Evolutionary conservation across 2,329 filamentous ascomycete species (phyloP), one percentile per base, ranked within the genome.

Genomic region (Colletotrichum phormii): DNA sequence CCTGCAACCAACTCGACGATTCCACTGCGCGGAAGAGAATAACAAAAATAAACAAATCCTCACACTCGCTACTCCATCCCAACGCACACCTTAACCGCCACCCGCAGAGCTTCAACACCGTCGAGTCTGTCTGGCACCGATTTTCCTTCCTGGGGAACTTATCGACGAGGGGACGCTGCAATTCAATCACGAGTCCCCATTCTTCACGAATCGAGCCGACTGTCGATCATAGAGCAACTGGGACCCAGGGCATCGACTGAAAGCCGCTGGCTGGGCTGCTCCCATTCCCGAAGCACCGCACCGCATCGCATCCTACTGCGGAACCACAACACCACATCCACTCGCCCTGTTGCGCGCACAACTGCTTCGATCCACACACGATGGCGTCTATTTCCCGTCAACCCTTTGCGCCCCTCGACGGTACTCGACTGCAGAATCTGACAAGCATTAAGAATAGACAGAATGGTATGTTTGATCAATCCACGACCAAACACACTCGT

Each of bases 381-480:
- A 91, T 91, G 89, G 87, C 89, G 80, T 82, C 88, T 76, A 77
- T 88, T 74, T 84, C 86, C 74, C 90, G 93, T 79, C 92, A 94
- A 83, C 93, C 93, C 6, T 95, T 95, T 81, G 93, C 91, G 80
- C 92, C 92, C 61, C 86, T 95, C 67, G 90, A 94, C 80, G 88
- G 87, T 77, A 85, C 91, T 69, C 90, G 94, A 76, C 86, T 95
- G 31, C 92, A 94, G 81, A 90, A 86, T 75, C 85, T 96, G 77
- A 92, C 91, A 31, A 94, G 91, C 83, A 84, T 92, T 63, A 96
- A 95, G 86, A 95, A 95, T 82, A 88, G 91, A 82, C 93, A 95
- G 80, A 92, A 92, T 86, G 88, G 90, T 92, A 88, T 77, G 88
- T 86, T 69, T 53, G 35, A 37, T 72, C 67, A 64, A 9, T 4